Base-by-base conservation (phyloP, 371 early-diverging fungal species). In the Coemansia sp. region DNA sequence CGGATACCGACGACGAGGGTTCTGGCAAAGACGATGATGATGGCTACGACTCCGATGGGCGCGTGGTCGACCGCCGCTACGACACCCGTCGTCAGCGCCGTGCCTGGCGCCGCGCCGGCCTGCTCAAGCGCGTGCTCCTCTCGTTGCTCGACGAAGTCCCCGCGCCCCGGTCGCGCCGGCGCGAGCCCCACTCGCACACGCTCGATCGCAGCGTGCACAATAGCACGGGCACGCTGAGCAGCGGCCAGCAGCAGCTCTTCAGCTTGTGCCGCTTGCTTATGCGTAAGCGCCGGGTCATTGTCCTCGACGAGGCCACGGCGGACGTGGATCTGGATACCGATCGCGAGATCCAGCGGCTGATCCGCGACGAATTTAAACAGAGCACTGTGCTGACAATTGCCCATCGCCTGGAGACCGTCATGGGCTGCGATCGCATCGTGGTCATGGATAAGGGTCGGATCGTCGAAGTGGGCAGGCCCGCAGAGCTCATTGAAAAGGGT, bases 361-460 rank as follows among this genome's bases (percentile, higher is more conserved):
- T 85, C 49, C 74, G 76, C 30, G 39, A 52, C 1, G 80, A 81
- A 55, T 83, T 83, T 64, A 70, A 62, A 51, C 20, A 54, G 7
- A 70, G 78, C 16, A 87, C 85, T 0, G 79, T 83, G 13, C 65
- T 87, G 13, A 84, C 84, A 26, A 87, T 87, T 58, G 87, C 87
- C 30, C 87, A 87, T 67, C 83, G 86, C 2, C 52, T 87, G 63
- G 80, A 87, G 54, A 90, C 91, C 5, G 86, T 94, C 4, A 86
- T 92, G 68, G 88, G 87, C 30, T 79, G 74, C 59, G 82, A 85
- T 57, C 66, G 79, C 5, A 80, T 85, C 20, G 52, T 83, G 30
- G 82, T 83, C 32, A 67, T 93, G 69, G 86, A 88, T 39, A 49
- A 52, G 11, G 78, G 76, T 31, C 16, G 57, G 20, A 35, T 70